Evolutionary conservation across 2,329 filamentous ascomycete species (phyloP), one percentile per base, ranked within the genome.

Genomic region (Colletotrichum horii): DNA sequence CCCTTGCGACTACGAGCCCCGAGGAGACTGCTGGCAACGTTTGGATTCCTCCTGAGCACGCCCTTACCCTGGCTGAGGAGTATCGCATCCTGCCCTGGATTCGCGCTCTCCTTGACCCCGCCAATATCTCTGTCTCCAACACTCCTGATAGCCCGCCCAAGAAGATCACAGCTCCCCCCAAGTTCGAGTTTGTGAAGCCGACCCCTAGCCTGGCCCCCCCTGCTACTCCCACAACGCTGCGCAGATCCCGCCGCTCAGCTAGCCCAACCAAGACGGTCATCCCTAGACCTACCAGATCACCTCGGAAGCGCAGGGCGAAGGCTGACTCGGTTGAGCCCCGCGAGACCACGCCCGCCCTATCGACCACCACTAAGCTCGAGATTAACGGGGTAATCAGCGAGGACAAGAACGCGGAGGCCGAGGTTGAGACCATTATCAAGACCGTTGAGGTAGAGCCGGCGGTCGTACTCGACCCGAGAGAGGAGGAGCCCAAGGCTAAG

Each of bases 21-120:
- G 96, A 98, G 82, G 97, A 98, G 88, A 96, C 97, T 34, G 97
- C 97, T 30, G 97, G 97, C 61, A 99, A 98, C 84, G 92, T 99
- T 68, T 99, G 97, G 97, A 96, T 98, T 66, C 92, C 95, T 62
- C 96, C 96, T 8, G 89, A 93, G 78, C 86, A 92, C 91, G 97
- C 97, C 43, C 90, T 99, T 60, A 87, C 91, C 74, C 90, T 99
- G 15, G 95, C 96, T 67, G 92, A 94, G 61, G 96, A 98, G 84
- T 99, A 98, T 84, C 90, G 91, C 72, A 96, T 98, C 84, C 86
- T 90, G 65, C 89, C 94, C 60, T 99, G 97, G 97, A 95, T 99
- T 79, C 92, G 92, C 72, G 97, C 97, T n/a, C 90, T 99, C 22
- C 90, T 99, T 66, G 96, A 98, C 83, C 93, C 95, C n/a, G 88